Base-by-base conservation (phyloP, 176 grass and related monocot genomes). In the Rhynchospora pubera region DNA sequence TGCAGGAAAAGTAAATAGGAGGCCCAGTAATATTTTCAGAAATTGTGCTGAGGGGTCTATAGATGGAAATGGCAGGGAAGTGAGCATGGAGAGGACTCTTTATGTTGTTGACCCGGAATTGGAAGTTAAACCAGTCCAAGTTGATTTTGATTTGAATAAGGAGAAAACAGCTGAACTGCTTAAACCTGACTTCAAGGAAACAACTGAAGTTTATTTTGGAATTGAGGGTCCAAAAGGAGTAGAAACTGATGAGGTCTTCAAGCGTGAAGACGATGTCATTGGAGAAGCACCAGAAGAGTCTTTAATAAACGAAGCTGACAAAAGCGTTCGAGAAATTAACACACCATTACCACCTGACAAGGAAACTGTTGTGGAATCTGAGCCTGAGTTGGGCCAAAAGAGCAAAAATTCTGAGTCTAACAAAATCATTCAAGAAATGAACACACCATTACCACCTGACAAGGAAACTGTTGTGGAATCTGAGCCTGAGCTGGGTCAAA, bases 71-170 rank as follows among this genome's bases (percentile, higher is more conserved):
- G 66, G 26, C 53, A 42, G 61, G 63, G 79, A 65, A 74, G 51
- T 19, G 2, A 45, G 16, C 22, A 65, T 80, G 80, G 88, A 90
- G 64, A 87, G 64, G 71, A 76, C 75, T 44, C 39, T 86, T 22
- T 73, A 83, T 81, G 81, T 81, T 42, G 72, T 79, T 59, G 64
- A 65, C 34, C 84, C 87, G 62, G 66, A 80, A 71, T 84, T 79
- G 78, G 39, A 65, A 19, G 76, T 85, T 74, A 66, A 83, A 77
- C 71, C 19, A 15, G 2, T 70, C 39, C 9, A 85, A 80, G 21
- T 76, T 51, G 21, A 77, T 80, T 52, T 42, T 63, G 78, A 83
- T 57, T 83, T 23, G 12, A 61, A 58, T 2, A 11, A 12, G 18
- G 39, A 79, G 30, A 30, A 73, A 50, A 23, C 83, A 47, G 7